Evolutionary conservation across 495 filamentous ascomycete species (phyloP).

Genomic region (Daldinia decipiens): DNA sequence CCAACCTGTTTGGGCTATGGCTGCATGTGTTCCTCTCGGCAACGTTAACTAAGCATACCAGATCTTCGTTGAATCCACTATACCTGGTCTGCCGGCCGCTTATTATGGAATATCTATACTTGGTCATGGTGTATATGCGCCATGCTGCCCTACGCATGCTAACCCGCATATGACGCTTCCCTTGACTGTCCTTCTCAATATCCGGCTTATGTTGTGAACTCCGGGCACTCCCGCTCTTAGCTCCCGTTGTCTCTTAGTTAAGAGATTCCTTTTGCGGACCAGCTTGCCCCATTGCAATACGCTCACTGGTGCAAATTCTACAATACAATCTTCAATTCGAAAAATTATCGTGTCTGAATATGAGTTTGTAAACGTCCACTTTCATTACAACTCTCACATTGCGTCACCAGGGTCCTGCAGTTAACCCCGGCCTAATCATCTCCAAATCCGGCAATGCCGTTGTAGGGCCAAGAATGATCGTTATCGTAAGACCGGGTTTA

Average conservation of each 20-base stretch:
- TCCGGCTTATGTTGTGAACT: slow-evolving; percentile 32
- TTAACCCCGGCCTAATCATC: slow-evolving; percentile 12
- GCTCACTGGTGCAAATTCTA: slow-evolving; percentile 9
- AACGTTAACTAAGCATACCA: slow-evolving; percentile 28
- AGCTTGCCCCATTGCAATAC: slow-evolving; percentile 2
- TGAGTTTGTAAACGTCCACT: slow-evolving; percentile 2
- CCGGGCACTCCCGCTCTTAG: slow-evolving; percentile 43
- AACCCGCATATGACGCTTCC: slow-evolving; percentile 13
- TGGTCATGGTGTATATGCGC: slow-evolving; percentile 26
- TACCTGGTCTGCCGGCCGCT: slow-evolving; percentile 11
- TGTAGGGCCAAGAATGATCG: slow-evolving; percentile 23
- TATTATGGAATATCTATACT: slow-evolving; percentile 17
- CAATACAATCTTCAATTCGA: neutral
- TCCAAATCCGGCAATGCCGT: slow-evolving; percentile 12
- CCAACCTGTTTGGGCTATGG: slow-evolving; percentile 40
- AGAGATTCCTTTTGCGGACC: slow-evolving; percentile 14
- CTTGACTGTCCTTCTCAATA: slow-evolving; percentile 24
- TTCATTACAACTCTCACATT: slow-evolving; percentile 19
- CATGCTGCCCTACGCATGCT: slow-evolving; percentile 21
- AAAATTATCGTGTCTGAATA: slow-evolving; percentile 2
- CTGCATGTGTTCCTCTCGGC: slow-evolving; percentile 36
- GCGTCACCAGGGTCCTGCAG: slow-evolving; percentile 24
- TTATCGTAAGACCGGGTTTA: slow-evolving; percentile 35
- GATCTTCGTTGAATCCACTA: slow-evolving; percentile 33
- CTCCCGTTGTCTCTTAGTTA: slow-evolving; percentile 25